A percentile compares a stretch with the other conserved stretches of the same genome.
Evolutionary conservation across 164 flowering plant genomes (phyloP).

Genomic region (Berberis vulgaris): DNA sequence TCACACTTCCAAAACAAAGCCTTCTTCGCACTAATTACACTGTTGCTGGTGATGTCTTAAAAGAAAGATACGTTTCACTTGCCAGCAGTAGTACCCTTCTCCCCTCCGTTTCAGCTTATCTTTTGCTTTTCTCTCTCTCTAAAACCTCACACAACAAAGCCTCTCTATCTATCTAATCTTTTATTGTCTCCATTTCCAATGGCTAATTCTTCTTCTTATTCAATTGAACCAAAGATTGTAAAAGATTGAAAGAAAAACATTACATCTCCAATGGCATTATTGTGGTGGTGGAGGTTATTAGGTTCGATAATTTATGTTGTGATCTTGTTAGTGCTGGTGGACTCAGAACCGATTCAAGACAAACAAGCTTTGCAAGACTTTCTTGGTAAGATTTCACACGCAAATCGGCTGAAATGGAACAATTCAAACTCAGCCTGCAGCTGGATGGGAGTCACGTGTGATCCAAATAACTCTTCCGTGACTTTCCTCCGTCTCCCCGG

Average conservation of each 20-base stretch:
- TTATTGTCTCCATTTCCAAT: too few species aligned
- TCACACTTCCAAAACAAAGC: too few species aligned
- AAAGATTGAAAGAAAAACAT: too few species aligned
- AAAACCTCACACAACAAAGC: not conserved
- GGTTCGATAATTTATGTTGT: not conserved
- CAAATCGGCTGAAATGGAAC: slow-evolving; percentile 57
- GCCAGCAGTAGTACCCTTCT: too few species aligned
- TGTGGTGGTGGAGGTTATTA: too few species aligned
- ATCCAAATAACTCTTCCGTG: slow-evolving; percentile 29
- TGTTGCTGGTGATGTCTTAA: too few species aligned
- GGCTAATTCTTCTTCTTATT: too few species aligned
- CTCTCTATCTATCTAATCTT: too few species aligned
- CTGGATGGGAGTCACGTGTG: slow-evolving; percentile 82
- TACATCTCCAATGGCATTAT: too few species aligned
- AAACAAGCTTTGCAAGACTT: slow-evolving; percentile 71
- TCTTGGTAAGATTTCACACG: slow-evolving; percentile 41
- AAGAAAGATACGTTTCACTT: too few species aligned
- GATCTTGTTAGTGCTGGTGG: slow-evolving; percentile 5
- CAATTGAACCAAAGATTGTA: too few species aligned
- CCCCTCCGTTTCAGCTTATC: not conserved
- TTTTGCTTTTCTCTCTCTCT: not conserved
- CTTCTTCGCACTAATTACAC: too few species aligned
- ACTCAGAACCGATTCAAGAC: slow-evolving; percentile 57
- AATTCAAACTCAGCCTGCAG: slow-evolving; percentile 47
- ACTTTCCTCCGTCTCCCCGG: slow-evolving; percentile 69